Percentiles rank a stretch among this genome's conserved stretches.
Conservation (phyloP, 768 basidiomycete species). For the Tylopilus plumbeoviolaceoides region DNA sequence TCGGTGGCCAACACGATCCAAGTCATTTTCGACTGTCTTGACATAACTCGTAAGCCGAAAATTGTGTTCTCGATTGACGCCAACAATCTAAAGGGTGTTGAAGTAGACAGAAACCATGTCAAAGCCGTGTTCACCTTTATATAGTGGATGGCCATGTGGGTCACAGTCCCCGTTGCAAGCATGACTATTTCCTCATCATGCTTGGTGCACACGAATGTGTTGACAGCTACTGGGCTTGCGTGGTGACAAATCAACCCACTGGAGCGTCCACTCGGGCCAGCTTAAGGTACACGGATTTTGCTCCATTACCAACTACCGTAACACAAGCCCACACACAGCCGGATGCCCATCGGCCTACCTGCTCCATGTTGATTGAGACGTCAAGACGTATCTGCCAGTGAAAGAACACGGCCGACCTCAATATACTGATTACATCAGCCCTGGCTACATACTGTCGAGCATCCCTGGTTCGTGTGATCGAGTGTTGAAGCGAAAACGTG, state of each 20-base stretch:
- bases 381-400: no score
- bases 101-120: constrained; percentile 22
- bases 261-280: constrained; percentile 26
- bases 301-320: background rate
- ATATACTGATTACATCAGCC: background rate
- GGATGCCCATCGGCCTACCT: background rate
- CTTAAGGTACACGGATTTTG: background rate
- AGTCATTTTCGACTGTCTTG: no score
- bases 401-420: no score
- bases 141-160: no score
- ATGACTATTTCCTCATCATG: no score
- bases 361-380: no score
- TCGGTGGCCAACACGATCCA: no score
- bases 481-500: background rate
- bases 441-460: background rate
- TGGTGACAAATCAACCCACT: constrained; percentile 1
- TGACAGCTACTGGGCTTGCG: constrained; percentile 31
- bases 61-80: constrained; percentile 21
- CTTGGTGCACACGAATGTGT: no score
- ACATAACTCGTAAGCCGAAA: constrained; percentile 29
- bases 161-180: no score
- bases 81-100: constrained; percentile 32
- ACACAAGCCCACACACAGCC: background rate
- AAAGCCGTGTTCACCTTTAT: no score
- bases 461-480: no score